A percentile compares a stretch with the other conserved stretches of the same genome.
phyloP scores from a whole-genome alignment of 257 asterid genomes.

The Scutellaria galericulata region DNA sequence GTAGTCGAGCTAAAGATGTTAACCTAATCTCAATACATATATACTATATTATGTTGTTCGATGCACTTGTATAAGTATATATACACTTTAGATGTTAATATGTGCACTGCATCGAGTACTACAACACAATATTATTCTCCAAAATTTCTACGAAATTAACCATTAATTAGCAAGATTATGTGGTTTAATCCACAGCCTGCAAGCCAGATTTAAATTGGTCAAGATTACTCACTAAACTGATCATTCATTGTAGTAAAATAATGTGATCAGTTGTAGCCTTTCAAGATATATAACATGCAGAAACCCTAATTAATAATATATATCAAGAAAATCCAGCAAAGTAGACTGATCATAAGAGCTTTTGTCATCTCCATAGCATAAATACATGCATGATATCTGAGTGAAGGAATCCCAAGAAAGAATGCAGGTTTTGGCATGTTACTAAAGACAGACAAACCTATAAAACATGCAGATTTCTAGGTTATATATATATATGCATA shows the following conservation, averaged over 20 bases:
- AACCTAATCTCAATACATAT: too few relatives aligned
- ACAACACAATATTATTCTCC: too few relatives aligned
- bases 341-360: conserved; percentile 29
- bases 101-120: too few relatives aligned
- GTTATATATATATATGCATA: conserved; percentile 26
- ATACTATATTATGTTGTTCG: too few relatives aligned
- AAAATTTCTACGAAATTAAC: neutral
- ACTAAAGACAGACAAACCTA: conserved; percentile 67
- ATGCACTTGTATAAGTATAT: too few relatives aligned
- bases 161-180: neutral
- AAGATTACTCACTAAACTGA: conserved; percentile 24
- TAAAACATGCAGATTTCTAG: conserved; percentile 44
- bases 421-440: conserved; percentile 66
- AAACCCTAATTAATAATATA: neutral
- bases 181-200: too few relatives aligned
- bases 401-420: conserved; percentile 72
- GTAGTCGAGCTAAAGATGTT: too few relatives aligned
- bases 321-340: conserved; percentile 24
- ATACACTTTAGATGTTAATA: too few relatives aligned
- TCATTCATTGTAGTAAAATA: neutral
- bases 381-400: conserved; percentile 27
- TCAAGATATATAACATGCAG: conserved; percentile 24
- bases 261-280: conserved; percentile 2
- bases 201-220: neutral
- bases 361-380: conserved; percentile 28